Evolutionary conservation across 176 grass and related monocot species (phyloP).

Genomic region (Eremochloa ophiuroides): DNA sequence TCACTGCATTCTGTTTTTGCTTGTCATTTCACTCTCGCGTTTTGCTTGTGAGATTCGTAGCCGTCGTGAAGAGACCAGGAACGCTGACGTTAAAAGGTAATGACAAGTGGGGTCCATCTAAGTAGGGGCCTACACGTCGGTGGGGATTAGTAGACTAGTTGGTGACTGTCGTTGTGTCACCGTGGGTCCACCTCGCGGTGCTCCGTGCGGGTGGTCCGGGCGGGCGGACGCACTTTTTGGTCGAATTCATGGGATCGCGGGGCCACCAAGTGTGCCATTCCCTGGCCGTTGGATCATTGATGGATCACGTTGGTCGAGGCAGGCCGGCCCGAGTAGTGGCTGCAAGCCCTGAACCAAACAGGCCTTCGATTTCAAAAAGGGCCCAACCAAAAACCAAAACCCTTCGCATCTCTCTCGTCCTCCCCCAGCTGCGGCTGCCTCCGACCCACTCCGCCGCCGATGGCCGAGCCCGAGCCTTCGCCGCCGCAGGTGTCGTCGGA

Average conservation of each 20-base stretch:
- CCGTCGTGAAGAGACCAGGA: not conserved
- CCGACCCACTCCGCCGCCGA: not conserved
- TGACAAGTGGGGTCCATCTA: not conserved
- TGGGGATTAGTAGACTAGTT: fast-evolving
- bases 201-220: not conserved
- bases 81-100: fast-evolving
- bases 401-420: not conserved
- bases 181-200: not conserved
- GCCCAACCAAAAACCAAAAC: not conserved
- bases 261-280: not conserved
- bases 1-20: conserved; percentile 21
- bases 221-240: no score
- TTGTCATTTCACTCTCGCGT: not conserved
- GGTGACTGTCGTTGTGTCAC: not conserved
- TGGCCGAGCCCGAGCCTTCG: conserved; percentile 29
- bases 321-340: not conserved
- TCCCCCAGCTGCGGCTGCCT: not conserved
- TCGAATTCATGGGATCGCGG: not conserved
- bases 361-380: not conserved
- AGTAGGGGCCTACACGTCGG: not conserved
- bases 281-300: conserved; percentile 1
- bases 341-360: not conserved
- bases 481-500: not conserved
- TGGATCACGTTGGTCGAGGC: not conserved
- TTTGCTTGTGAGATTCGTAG: conserved; percentile 13